Evolutionary conservation across 163 green algal genomes (phyloP).

Genomic region (Chlorella variabilis): DNA sequence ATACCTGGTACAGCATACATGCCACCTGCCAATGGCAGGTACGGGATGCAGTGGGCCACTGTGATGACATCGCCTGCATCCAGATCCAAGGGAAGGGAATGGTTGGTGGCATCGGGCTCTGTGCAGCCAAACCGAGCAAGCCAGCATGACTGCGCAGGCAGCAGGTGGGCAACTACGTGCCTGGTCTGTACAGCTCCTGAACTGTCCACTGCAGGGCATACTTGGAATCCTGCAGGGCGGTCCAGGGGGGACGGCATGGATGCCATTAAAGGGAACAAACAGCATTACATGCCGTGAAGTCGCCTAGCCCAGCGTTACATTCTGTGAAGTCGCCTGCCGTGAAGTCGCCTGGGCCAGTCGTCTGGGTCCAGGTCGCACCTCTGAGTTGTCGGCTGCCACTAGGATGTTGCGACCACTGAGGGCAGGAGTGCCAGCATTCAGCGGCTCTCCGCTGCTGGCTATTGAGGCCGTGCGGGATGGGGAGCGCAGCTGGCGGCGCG

Average conservation of each 20-base stretch:
- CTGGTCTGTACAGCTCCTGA: constrained; percentile 17
- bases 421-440: neutral
- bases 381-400: constrained; percentile 19
- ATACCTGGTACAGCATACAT: neutral
- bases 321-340: too few relatives aligned
- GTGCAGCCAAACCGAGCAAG: too few relatives aligned
- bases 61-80: constrained; percentile 24
- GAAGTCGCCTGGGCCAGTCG: too few relatives aligned
- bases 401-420: constrained; percentile 16
- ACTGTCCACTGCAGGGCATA: constrained; percentile 21
- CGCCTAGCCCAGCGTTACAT: too few relatives aligned
- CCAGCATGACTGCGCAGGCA: neutral
- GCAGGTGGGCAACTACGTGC: neutral
- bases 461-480: neutral
- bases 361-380: too few relatives aligned
- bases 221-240: constrained; percentile 13
- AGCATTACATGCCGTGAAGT: too few relatives aligned
- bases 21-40: neutral
- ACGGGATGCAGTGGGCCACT: constrained; percentile 29
- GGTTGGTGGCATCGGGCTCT: too few relatives aligned
- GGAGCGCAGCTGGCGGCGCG: too few relatives aligned
- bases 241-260: neutral
- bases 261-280: too few relatives aligned
- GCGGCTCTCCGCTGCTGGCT: neutral
- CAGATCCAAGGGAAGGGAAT: too few relatives aligned